Evolutionary conservation across 1,139 yeast genomes (phyloP), one percentile per base, ranked within the genome.

Genomic region (Suhomyces yuchorum): DNA sequence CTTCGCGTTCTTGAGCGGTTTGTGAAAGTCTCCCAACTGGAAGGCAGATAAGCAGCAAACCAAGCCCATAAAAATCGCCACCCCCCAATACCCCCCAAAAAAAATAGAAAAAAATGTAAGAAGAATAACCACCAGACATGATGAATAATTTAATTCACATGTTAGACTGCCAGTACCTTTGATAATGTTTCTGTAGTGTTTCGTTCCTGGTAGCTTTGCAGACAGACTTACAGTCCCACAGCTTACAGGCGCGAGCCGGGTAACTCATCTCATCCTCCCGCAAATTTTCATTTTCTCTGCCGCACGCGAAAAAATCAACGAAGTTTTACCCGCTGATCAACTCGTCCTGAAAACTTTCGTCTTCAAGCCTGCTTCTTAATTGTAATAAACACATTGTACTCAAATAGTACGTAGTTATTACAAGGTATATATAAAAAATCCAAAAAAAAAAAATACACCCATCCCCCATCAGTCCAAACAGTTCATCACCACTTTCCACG

Each of bases 371-470:
- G 41, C 48, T 38, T 37, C 41, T 42, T 44, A 43, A 38, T 28
- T 46, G 48, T 46, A 34, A 46, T 46, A 46, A 24, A 36, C 24
- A 37, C 19, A 24, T 42, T 42, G 48, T 46, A 46, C 48, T 46
- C 24, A 18, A 19, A 23, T 41, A 46, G 48, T 46, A 42, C 48
- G 33, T 36, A 41, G 41, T 15, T 42, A 46, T 42, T 46, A 23
- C 48, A 42, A 36, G 47, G 44, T 42, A 41, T 42, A 46, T 40
- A 20, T 30, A 48, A 48, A 45, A 49, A 60, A 60, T 52, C 47
- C 44, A 38, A 53, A 53, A 53, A 55, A 53, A 53, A 55, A 56
- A 57, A 51, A 52, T 48, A 45, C 37, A 37, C 43, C 47, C 37
- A 22, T 34, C 34, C 41, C 39, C 35, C 22, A 9, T 20, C 34